Base-by-base conservation (phyloP, 768 basidiomycete species). In the Pisolithus albus region DNA sequence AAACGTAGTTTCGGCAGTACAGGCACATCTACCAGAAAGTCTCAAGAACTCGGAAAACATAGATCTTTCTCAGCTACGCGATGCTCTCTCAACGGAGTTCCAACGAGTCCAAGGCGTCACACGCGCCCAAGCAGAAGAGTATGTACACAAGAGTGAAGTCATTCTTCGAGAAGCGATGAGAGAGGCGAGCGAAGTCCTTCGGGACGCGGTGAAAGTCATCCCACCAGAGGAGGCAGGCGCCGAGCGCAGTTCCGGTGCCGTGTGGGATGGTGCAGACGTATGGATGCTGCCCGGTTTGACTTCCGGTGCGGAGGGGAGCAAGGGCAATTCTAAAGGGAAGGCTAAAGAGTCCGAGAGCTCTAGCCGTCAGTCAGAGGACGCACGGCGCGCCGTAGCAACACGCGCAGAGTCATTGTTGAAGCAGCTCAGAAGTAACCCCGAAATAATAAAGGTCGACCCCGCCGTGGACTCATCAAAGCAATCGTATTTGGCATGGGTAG, bases 151-250 rank as follows among this genome's bases (percentile, higher is more conserved):
- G 72, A 84, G 84, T 64, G 84, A 86, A 56, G 74, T 65, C 7
- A 61, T 85, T 32, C 64, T 86, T 28, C 74, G 79, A 38, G 85
- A 84, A 52, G 87, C 82, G 2, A 77, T 89, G 59, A 85, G 82
- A 60, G 89, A 90, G 60, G 87, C 88, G 7, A 79, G 88, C 51
- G 92, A 88, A 56, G 84, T 86, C 15, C 71, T 94, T 9, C 82
- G 78, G 48, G 93, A 97, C 46, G 92, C 90, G 10, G 91, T 97
- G 60, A 94, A 93, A 66, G 86, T 96, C 47, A 75, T 97, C 13
- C 94, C 93, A 0, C 93, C 93, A 1, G 84, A 87, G 36, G 77
- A 77, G 41, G 70, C 62, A 0, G 64, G 59, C 7, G 21, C 62
- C 13, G 46, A 54, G 42, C 61, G 68, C 1, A 56, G 60, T 30